A percentile compares a stretch with the other conserved stretches of the same genome.
Evolutionary conservation across 2,329 filamentous ascomycete genomes (phyloP).

Genomic region (Talaromyces piceae): DNA sequence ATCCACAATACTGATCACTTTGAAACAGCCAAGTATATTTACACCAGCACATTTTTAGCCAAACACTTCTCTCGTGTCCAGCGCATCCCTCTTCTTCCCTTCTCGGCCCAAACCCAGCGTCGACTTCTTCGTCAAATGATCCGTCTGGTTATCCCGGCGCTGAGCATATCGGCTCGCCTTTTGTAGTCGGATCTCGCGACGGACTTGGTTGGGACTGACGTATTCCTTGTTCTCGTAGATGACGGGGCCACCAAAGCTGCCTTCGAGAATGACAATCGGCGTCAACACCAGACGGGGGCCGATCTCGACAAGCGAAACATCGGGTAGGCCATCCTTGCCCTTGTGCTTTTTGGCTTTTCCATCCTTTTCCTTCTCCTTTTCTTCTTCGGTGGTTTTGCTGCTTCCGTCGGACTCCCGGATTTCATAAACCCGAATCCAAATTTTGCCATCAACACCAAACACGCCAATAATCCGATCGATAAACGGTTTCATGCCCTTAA

Average conservation of each 20-base stretch:
- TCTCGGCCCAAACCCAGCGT: conserved; percentile 61
- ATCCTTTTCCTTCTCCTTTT: conserved; percentile 18
- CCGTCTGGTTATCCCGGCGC: conserved; percentile 65
- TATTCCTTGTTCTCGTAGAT: conserved; percentile 99
- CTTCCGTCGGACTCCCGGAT: conserved; percentile 70
- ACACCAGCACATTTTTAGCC: conserved; percentile 19
- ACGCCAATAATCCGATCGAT: conserved; percentile 93
- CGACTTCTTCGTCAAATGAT: conserved; percentile 65
- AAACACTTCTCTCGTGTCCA: conserved; percentile 73
- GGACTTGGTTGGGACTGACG: conserved; percentile 89
- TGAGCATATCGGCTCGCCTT: conserved; percentile 73
- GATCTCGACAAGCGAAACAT: conserved; percentile 82
- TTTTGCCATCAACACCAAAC: conserved; percentile 82
- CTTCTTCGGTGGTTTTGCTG: conserved; percentile 33
- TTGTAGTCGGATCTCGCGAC: conserved; percentile 48
- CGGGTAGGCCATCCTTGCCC: conserved; percentile 54
- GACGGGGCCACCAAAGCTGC: conserved; percentile 88
- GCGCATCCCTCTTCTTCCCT: conserved; percentile 31
- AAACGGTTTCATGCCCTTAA: conserved; percentile 89
- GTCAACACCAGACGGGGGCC: conserved; percentile 89
- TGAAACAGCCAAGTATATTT: conserved; percentile 23
- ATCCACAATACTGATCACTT: conserved; percentile 17
- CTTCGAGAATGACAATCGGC: conserved; percentile 90
- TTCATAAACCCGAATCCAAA: conserved; percentile 95
- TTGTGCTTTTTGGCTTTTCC: conserved; percentile 26